Percentiles rank a stretch among this genome's conserved stretches.
Evolutionary conservation across 2,329 filamentous ascomycete species (phyloP).

Genomic region (Emergomyces orientalis): DNA sequence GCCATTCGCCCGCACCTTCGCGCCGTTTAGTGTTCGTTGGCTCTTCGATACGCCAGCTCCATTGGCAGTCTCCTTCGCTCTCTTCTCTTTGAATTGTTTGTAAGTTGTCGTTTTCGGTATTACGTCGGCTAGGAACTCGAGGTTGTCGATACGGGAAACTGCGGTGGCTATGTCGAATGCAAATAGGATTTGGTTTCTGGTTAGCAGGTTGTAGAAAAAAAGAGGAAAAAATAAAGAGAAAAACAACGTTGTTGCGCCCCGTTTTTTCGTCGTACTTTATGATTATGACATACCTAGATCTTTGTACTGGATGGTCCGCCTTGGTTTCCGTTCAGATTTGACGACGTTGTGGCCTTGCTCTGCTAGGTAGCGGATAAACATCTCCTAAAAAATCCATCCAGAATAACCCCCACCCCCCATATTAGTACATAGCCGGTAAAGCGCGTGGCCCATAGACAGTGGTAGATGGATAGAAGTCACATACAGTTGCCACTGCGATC

Average conservation of each 20-base stretch:
- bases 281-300: conserved; percentile 57
- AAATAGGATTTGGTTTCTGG: conserved; percentile 11
- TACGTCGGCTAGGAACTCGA: conserved; percentile 88
- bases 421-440: conserved; percentile 5
- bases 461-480: conserved; percentile 18
- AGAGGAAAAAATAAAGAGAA: not conserved
- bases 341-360: conserved; percentile 78
- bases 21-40: conserved; percentile 29
- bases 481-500: conserved; percentile 78
- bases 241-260: not conserved
- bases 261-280: not conserved
- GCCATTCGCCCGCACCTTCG: conserved; percentile 19
- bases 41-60: conserved; percentile 29
- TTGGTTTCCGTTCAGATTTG: conserved; percentile 82
- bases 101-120: conserved; percentile 78
- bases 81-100: conserved; percentile 62
- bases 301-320: conserved; percentile 90
- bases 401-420: not conserved
- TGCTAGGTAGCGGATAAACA: conserved; percentile 90
- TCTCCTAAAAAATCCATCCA: conserved; percentile 51
- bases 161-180: conserved; percentile 55
- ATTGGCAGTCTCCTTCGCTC: conserved; percentile 27
- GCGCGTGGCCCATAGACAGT: not conserved
- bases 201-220: not conserved
- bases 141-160: conserved; percentile 78